phyloP scores from a whole-genome alignment of 1,284 basidiomycete genomes.

The Cronartium quercuum region DNA sequence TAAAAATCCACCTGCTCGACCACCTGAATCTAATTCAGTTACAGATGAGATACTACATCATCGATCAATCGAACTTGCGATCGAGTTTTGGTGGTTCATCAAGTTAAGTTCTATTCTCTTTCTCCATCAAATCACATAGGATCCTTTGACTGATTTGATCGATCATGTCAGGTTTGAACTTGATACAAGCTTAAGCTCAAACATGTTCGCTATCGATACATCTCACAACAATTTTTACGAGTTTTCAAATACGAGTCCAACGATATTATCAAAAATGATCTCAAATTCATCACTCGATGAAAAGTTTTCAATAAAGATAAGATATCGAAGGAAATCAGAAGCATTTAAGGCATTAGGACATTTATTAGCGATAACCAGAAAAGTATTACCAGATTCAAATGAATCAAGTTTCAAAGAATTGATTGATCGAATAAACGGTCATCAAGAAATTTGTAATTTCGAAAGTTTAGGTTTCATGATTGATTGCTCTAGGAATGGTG shows the following conservation, averaged over 20 bases:
- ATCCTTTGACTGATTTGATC: background rate
- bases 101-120: constrained; percentile 14
- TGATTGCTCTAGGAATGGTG: constrained; percentile 51
- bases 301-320: constrained; percentile 9
- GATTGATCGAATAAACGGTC: background rate
- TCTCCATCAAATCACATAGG: background rate
- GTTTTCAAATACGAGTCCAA: constrained; percentile 8
- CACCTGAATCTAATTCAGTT: background rate
- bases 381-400: background rate
- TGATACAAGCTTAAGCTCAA: background rate
- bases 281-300: background rate
- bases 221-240: constrained; percentile 14
- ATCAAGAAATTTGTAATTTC: constrained; percentile 30
- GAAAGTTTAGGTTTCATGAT: constrained; percentile 50
- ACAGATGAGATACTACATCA: background rate
- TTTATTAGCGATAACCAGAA: constrained; percentile 5
- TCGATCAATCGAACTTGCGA: background rate
- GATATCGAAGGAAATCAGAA: background rate
- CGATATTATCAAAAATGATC: background rate
- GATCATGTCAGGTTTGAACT: background rate
- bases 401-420: too few relatives aligned
- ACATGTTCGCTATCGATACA: background rate
- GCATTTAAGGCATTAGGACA: constrained; percentile 16
- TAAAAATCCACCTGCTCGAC: background rate
- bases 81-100: constrained; percentile 33